Evolutionary conservation across 768 basidiomycete species (phyloP).

Genomic region (Hydnum rufescens): DNA sequence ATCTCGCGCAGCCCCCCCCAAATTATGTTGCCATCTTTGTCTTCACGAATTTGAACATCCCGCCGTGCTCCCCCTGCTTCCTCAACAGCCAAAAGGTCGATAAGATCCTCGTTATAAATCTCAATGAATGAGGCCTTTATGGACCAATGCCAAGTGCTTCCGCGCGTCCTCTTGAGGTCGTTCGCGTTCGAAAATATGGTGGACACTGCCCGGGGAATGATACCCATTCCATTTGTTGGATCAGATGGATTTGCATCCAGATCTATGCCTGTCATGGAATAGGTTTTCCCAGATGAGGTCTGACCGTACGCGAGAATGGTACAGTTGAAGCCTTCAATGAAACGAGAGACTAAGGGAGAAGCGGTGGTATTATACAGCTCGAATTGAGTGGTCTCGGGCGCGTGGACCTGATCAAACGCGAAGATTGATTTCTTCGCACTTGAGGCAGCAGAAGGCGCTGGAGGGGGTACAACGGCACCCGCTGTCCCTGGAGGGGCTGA

Average conservation of each 20-base stretch:
- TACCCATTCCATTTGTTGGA: constrained; percentile 71
- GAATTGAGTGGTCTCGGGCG: constrained; percentile 68
- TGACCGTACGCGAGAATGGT: constrained; percentile 97
- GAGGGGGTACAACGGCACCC: constrained; percentile 17
- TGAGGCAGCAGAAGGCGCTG: constrained; percentile 31
- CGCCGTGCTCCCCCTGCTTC: constrained; percentile 38
- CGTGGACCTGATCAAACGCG: constrained; percentile 86
- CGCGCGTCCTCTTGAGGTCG: constrained; percentile 58
- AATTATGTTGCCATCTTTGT: constrained; percentile 89
- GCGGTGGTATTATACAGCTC: constrained; percentile 73
- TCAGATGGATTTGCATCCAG: constrained; percentile 73
- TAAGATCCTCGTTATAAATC: constrained; percentile 97
- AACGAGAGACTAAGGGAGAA: constrained; percentile 66
- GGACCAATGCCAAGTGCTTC: constrained; percentile 51
- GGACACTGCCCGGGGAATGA: constrained; percentile 84
- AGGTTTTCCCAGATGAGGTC: constrained; percentile 91
- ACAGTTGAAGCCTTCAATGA: constrained; percentile 89
- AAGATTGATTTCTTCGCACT: constrained; percentile 63
- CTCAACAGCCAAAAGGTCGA: constrained; percentile 73
- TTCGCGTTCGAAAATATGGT: constrained; percentile 66
- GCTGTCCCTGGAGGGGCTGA: constrained; percentile 14
- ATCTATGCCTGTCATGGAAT: constrained; percentile 94
- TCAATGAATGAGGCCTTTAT: constrained; percentile 91
- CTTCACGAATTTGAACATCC: constrained; percentile 90
- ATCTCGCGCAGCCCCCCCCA: constrained; percentile 94